A percentile compares a stretch with the other conserved stretches of the same genome.
phyloP scores from a whole-genome alignment of 2,329 filamentous ascomycete genomes.

The Scolecobasidium constrictum region DNA sequence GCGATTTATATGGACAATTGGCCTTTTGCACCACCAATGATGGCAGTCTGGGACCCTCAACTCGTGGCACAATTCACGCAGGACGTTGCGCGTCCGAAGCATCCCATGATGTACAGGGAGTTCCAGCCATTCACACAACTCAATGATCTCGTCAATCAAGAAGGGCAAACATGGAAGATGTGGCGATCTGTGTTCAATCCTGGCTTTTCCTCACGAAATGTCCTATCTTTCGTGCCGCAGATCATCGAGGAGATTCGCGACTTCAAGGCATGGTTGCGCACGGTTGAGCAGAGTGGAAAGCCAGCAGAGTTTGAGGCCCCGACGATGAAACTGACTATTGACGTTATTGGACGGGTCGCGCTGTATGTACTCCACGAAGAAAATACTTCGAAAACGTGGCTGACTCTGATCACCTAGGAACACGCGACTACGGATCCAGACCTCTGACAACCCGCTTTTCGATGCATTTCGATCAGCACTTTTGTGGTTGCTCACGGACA shows the following conservation, averaged over 20 bases:
- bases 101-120: slow-evolving; percentile 3
- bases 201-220: slow-evolving; percentile 6
- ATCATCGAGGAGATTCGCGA: slow-evolving; percentile 9
- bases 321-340: slow-evolving; percentile 10
- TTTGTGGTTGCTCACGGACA: neutral
- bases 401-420: neutral
- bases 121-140: neutral
- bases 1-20: slow-evolving; percentile 8
- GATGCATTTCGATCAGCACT: neutral
- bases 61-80: slow-evolving; percentile 4
- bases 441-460: neutral
- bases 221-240: slow-evolving; percentile 9
- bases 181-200: slow-evolving; percentile 9
- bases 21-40: slow-evolving; percentile 5
- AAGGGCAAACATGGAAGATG: slow-evolving; percentile 8
- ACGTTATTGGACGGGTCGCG: slow-evolving; percentile 8
- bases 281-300: neutral
- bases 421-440: neutral
- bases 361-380: slow-evolving; percentile 4
- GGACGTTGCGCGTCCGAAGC: slow-evolving; percentile 1
- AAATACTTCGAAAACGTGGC: too few relatives aligned
- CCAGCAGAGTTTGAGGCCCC: slow-evolving; percentile 5
- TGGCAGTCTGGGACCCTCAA: neutral
- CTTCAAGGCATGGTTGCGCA: slow-evolving; percentile 3
- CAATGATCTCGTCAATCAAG: slow-evolving; percentile 4